Evolutionary conservation across 257 asterid genomes (phyloP).

Genomic region (Linderniella brevidens): DNA sequence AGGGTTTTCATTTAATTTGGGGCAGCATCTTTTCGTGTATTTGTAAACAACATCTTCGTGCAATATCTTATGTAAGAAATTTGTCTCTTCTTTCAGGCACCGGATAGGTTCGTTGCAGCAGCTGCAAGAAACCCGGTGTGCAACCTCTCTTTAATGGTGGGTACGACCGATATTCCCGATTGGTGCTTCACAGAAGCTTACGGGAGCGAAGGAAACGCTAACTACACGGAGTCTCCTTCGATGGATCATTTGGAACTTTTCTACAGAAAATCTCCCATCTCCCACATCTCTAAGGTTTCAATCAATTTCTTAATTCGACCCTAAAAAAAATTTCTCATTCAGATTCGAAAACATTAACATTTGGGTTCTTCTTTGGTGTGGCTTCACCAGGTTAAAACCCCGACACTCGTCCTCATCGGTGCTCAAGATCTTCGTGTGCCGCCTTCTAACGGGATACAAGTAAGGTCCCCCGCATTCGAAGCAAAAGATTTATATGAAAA

Average conservation of each 20-base stretch:
- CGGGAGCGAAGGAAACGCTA: slow-evolving; percentile 27
- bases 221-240: slow-evolving; percentile 61
- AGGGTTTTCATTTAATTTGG: no score
- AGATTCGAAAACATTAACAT: neutral
- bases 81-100: slow-evolving; percentile 32
- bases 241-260: slow-evolving; percentile 48
- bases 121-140: slow-evolving; percentile 84
- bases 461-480: slow-evolving; percentile 13
- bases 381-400: slow-evolving; percentile 72
- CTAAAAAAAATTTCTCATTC: no score
- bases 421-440: slow-evolving; percentile 95
- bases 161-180: slow-evolving; percentile 84
- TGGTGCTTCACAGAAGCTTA: slow-evolving; percentile 66
- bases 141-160: slow-evolving; percentile 84
- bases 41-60: no score
- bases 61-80: no score
- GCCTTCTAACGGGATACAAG: slow-evolving; percentile 68
- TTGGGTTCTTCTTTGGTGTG: neutral
- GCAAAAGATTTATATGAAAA: neutral
- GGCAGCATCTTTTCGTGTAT: no score
- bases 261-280: slow-evolving; percentile 66
- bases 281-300: slow-evolving; percentile 61
- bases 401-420: slow-evolving; percentile 63
- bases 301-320: neutral
- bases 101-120: slow-evolving; percentile 72